Percentiles rank a stretch among this genome's conserved stretches.
Conservation (phyloP, 2,329 filamentous ascomycete species). For the Berkeleyomyces rouxiae region DNA sequence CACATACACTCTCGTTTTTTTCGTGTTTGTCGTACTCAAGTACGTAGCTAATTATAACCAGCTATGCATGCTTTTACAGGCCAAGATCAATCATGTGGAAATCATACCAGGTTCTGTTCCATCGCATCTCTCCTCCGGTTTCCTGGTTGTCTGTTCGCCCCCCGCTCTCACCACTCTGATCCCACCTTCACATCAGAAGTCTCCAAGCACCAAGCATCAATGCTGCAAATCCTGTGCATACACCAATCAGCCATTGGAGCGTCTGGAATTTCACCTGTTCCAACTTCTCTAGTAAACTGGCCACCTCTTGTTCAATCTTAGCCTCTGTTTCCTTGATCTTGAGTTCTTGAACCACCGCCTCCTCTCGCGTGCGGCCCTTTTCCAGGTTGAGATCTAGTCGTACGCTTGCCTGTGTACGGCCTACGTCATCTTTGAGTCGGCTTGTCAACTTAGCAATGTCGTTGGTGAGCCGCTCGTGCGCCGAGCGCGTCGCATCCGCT, state of each 20-base stretch:
- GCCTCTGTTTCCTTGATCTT: constrained; percentile 99
- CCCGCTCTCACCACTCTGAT: not conserved
- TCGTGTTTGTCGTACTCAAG: too few species aligned
- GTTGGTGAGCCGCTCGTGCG: constrained; percentile 84
- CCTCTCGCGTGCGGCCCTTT: constrained; percentile 89
- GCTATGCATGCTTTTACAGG: not conserved
- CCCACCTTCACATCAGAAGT: constrained; percentile 39
- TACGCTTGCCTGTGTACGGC: constrained; percentile 82
- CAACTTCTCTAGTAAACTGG: constrained; percentile 73
- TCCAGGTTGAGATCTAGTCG: constrained; percentile 87
- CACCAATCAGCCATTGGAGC: constrained; percentile 93
- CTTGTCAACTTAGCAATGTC: constrained; percentile 89
- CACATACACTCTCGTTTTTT: too few species aligned
- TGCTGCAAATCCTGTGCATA: constrained; percentile 50
- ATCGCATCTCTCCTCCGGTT: not conserved
- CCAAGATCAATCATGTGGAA: not conserved
- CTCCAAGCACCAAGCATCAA: constrained; percentile 54
- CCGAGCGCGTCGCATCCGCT: constrained; percentile 68
- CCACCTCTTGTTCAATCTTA: constrained; percentile 94
- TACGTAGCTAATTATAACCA: too few species aligned
- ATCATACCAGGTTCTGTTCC: not conserved
- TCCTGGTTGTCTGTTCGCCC: not conserved
- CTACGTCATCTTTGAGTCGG: constrained; percentile 80
- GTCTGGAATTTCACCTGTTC: constrained; percentile 98
- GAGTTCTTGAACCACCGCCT: constrained; percentile 89